Evolutionary conservation across 179 eudicot genomes (phyloP).

Genomic region (Vitellaria paradoxa): DNA sequence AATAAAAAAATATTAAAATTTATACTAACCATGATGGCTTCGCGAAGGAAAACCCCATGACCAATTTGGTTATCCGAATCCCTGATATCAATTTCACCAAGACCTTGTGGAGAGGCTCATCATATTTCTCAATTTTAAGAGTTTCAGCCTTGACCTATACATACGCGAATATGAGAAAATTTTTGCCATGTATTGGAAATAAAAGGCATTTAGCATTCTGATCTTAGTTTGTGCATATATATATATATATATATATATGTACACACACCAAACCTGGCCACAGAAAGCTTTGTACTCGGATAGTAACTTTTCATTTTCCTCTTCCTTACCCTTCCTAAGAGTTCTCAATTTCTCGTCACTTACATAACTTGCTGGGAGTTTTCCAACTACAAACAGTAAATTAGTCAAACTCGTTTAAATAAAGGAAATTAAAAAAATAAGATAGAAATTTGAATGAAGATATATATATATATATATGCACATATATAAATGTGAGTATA

Average conservation of each 20-base stretch:
- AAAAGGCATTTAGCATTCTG: too few species aligned
- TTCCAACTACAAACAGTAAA: slow-evolving; percentile 53
- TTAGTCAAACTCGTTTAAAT: background rate
- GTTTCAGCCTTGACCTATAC: slow-evolving; percentile 62
- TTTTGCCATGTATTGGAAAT: background rate
- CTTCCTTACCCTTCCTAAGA: slow-evolving; percentile 51
- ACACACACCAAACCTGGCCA: slow-evolving; percentile 48
- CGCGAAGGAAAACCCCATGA: slow-evolving; percentile 55
- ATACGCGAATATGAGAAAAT: background rate
- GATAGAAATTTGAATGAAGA: background rate
- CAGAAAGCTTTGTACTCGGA: slow-evolving; percentile 53
- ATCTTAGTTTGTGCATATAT: background rate
- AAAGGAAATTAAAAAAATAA: background rate
- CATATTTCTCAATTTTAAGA: slow-evolving; percentile 44
- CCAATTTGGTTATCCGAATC: slow-evolving; percentile 54
- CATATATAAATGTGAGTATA: too few species aligned
- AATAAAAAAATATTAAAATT: background rate
- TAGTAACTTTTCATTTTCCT: slow-evolving; percentile 47
- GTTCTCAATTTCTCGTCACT: slow-evolving; percentile 54
- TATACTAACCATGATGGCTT: slow-evolving; percentile 51
- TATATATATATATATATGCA: background rate
- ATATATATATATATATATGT: background rate
- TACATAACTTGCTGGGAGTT: slow-evolving; percentile 61
- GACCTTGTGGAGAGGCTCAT: slow-evolving; percentile 53
- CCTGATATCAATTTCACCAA: slow-evolving; percentile 48